phyloP scores from a whole-genome alignment of 345 rosid species.

The Arabidopsis suecica region DNA sequence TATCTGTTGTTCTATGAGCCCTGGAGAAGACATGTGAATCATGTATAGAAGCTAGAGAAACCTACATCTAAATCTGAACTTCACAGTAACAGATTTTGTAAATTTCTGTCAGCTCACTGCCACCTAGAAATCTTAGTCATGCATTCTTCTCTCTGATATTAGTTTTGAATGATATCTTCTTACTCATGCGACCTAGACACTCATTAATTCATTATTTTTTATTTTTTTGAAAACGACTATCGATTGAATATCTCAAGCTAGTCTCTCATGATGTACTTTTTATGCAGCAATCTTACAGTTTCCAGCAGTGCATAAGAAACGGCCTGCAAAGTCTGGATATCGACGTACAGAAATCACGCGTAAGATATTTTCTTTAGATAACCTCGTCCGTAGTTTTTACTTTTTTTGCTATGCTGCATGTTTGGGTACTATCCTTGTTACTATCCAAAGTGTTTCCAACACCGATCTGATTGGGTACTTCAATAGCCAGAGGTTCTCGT shows the following conservation, averaged over 20 bases:
- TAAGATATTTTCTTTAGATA: conserved; percentile 49
- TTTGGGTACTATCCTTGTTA: conserved; percentile 5
- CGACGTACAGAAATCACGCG: conserved; percentile 78
- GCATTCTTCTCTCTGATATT: conserved; percentile 17
- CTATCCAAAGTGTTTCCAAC: conserved; percentile 19
- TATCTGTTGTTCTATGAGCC: background rate
- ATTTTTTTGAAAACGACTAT: conserved; percentile 3
- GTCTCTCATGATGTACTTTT: conserved; percentile 30
- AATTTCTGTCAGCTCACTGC: conserved; percentile 20
- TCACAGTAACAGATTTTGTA: conserved; percentile 14
- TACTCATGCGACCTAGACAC: conserved; percentile 13
- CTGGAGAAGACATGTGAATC: background rate
- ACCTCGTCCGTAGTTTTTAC: conserved; percentile 2
- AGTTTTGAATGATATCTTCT: conserved; percentile 1
- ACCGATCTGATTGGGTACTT: conserved; percentile 15
- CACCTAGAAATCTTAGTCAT: conserved; percentile 21
- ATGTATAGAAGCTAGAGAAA: background rate
- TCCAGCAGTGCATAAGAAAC: conserved; percentile 80
- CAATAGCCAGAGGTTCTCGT: conserved; percentile 25
- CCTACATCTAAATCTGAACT: conserved; percentile 20
- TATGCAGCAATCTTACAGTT: conserved; percentile 89
- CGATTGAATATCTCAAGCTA: background rate
- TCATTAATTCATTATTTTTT: conserved; percentile 10
- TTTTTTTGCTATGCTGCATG: conserved; percentile 13
- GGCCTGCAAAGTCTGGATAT: conserved; percentile 83